These are phyloP conservation scores for Vigna mungo DNA, from an alignment of 306 rosid species.

Conservation along the genomic window DNA sequence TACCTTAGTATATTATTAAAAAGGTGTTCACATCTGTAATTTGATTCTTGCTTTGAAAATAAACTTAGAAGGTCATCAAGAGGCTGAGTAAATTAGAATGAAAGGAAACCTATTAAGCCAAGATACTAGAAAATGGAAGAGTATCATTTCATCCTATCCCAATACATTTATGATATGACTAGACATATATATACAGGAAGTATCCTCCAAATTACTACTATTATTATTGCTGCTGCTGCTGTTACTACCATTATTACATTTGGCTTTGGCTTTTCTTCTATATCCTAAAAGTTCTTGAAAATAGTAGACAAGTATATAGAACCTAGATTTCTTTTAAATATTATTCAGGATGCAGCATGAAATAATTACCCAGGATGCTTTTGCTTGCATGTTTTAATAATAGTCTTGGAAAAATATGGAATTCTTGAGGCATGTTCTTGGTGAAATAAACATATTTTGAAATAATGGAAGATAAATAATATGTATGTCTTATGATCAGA, in stretches of 20 bases:
- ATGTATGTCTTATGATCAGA: not conserved
- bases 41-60: not conserved
- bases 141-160: not conserved
- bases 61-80: not conserved
- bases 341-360: no score
- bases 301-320: not conserved
- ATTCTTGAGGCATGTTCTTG: not conserved
- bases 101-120: conserved; percentile 6
- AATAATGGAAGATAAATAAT: not conserved
- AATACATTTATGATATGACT: not conserved
- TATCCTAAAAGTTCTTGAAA: not conserved
- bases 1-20: not conserved
- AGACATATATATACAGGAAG: no score
- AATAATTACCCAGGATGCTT: not conserved
- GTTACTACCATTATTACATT: no score
- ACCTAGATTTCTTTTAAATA: not conserved
- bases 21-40: not conserved
- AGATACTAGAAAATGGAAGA: not conserved
- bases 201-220: no score
- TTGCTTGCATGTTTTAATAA: not conserved
- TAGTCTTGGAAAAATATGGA: not conserved
- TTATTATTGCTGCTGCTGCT: no score
- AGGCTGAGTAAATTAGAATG: not conserved
- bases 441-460: not conserved
- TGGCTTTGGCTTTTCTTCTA: not conserved